phyloP scores from a whole-genome alignment of 345 rosid genomes.

The Anastatica hierochuntica region DNA sequence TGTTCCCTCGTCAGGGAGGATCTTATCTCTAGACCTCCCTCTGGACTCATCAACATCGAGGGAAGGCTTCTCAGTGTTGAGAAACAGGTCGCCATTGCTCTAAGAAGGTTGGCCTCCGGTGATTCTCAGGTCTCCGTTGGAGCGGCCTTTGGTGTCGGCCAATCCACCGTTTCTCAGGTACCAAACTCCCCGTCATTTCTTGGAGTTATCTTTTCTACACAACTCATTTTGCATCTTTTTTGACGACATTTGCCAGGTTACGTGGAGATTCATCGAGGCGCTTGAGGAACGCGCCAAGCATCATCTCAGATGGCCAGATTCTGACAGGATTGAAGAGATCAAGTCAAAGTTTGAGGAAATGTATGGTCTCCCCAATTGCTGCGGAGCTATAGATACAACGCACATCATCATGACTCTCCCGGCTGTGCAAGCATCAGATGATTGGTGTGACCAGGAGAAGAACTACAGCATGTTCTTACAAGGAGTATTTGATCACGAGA shows the following conservation, averaged over 20 bases:
- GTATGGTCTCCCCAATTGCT: conserved; percentile 80
- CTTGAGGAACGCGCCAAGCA: conserved; percentile 82
- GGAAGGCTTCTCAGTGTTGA: conserved; percentile 95
- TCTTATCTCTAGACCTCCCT: conserved; percentile 86
- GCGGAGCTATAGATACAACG: conserved; percentile 83
- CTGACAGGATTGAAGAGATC: conserved; percentile 47
- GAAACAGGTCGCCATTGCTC: conserved; percentile 92
- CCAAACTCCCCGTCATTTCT: background rate
- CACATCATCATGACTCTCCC: conserved; percentile 90
- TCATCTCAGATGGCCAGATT: conserved; percentile 83
- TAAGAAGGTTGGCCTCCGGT: conserved; percentile 83
- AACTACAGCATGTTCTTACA: conserved; percentile 88
- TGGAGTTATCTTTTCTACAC: no score
- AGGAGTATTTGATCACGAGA: conserved; percentile 77
- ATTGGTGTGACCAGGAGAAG: conserved; percentile 87
- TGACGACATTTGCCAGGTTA: conserved; percentile 30
- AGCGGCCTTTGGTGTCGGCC: conserved; percentile 86
- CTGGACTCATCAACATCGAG: conserved; percentile 91
- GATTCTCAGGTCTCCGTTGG: conserved; percentile 96
- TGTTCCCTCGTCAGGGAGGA: conserved; percentile 84
- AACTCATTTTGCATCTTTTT: background rate
- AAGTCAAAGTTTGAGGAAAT: conserved; percentile 51
- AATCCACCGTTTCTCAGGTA: conserved; percentile 86
- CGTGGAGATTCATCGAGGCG: conserved; percentile 98
- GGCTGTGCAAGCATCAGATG: conserved; percentile 86